phyloP scores from a whole-genome alignment of 306 rosid species.

The Ceratonia siliqua region DNA sequence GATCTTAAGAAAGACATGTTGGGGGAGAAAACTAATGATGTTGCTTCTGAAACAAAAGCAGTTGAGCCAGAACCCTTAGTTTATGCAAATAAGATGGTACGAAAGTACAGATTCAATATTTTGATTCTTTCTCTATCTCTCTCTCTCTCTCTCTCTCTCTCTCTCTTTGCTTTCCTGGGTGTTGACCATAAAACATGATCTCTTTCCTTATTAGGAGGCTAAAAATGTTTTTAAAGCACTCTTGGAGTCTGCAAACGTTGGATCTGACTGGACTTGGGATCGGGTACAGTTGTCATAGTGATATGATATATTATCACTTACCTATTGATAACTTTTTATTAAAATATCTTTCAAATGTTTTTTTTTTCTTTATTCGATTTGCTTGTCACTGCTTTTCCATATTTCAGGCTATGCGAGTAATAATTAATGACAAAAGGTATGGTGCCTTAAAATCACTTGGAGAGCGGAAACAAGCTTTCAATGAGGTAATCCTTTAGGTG shows the following conservation, averaged over 20 bases:
- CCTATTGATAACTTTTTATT: neutral
- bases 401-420: constrained; percentile 83
- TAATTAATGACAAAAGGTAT: constrained; percentile 87
- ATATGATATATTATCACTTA: constrained; percentile 17
- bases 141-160: constrained; percentile 25
- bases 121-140: constrained; percentile 22
- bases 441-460: constrained; percentile 89
- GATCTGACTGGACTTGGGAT: constrained; percentile 98
- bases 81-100: constrained; percentile 77
- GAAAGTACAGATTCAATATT: constrained; percentile 17
- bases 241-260: constrained; percentile 80
- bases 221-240: constrained; percentile 84
- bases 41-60: constrained; percentile 58
- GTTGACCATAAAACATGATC: constrained; percentile 6
- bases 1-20: constrained; percentile 51
- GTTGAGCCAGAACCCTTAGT: constrained; percentile 68
- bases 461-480: constrained; percentile 93
- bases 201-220: constrained; percentile 68
- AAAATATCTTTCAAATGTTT: constrained; percentile 3
- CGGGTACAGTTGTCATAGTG: constrained; percentile 62
- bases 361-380: constrained; percentile 30
- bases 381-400: constrained; percentile 28
- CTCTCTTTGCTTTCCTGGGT: constrained; percentile 27
- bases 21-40: constrained; percentile 55
- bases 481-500: constrained; percentile 62